Conservation (phyloP, 2,329 filamentous ascomycete genomes). For the Trichoderma sp. region DNA sequence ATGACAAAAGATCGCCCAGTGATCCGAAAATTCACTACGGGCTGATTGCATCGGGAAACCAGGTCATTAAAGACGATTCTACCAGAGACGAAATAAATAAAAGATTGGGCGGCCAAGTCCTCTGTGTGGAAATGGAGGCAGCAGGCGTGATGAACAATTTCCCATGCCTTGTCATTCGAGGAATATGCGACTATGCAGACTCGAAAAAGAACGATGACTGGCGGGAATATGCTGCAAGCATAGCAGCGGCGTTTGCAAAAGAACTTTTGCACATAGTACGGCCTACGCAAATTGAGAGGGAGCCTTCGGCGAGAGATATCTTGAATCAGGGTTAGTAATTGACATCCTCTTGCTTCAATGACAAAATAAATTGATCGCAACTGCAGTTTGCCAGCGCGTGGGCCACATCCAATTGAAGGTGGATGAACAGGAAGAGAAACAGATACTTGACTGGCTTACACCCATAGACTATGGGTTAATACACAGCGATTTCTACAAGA, state of each 20-base stretch:
- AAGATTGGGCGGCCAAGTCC: not conserved
- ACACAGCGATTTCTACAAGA: not conserved
- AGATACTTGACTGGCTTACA: not conserved
- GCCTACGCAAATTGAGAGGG: not conserved
- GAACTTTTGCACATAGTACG: not conserved
- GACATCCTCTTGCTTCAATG: too few species aligned
- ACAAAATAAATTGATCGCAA: not conserved
- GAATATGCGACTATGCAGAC: not conserved
- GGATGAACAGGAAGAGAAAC: not conserved
- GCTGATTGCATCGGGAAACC: not conserved
- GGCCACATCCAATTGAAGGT: not conserved
- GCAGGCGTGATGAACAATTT: not conserved
- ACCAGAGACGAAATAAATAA: not conserved
- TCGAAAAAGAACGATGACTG: not conserved
- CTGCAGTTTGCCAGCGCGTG: not conserved
- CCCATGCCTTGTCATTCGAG: not conserved
- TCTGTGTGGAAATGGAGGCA: not conserved
- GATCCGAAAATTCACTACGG: not conserved
- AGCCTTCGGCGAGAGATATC: not conserved
- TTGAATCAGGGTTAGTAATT: not conserved
- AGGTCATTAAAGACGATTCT: not conserved
- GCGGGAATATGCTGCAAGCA: not conserved
- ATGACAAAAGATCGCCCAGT: not conserved
- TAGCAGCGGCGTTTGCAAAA: not conserved
- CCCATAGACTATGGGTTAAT: not conserved